A percentile compares a stretch with the other conserved stretches of the same genome.
These are phyloP conservation scores for Cryptosporidium bovis DNA, from an alignment of 169 alveolate genomes.

Conservation along the genomic window DNA sequence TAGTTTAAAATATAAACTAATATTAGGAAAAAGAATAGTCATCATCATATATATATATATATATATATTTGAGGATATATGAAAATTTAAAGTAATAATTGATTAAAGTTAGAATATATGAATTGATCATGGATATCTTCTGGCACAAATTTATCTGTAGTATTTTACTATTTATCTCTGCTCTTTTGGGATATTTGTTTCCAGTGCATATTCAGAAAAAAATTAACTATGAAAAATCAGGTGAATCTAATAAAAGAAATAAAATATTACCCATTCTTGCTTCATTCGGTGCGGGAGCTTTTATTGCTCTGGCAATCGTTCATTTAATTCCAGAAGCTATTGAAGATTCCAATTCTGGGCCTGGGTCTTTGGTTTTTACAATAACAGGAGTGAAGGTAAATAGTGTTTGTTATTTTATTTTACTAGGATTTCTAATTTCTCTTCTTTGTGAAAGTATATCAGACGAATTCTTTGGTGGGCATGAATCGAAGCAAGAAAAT, in stretches of 20 bases:
- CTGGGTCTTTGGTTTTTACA: conserved; percentile 7
- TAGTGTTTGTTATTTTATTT: conserved; percentile 59
- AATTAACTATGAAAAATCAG: not conserved
- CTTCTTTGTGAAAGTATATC: conserved; percentile 42
- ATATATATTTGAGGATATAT: too few relatives aligned
- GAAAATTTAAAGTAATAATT: too few relatives aligned
- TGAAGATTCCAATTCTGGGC: conserved; percentile 9
- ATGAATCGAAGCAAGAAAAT: not conserved
- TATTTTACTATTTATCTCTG: conserved; percentile 28
- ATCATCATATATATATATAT: too few relatives aligned
- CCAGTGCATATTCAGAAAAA: conserved; percentile 8
- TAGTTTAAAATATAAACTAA: too few relatives aligned
- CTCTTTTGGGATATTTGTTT: conserved; percentile 28
- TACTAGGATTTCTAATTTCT: conserved; percentile 43
- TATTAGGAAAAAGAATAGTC: too few relatives aligned
- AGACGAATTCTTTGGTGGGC: conserved; percentile 13
- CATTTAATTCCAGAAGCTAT: conserved; percentile 72
- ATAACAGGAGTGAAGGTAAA: conserved; percentile 28
- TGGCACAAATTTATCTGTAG: conserved; percentile 70
- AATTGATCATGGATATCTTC: conserved; percentile 24
- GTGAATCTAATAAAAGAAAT: not conserved
- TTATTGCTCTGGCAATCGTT: conserved; percentile 65
- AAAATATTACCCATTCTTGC: conserved; percentile 10
- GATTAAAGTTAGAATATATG: too few relatives aligned
- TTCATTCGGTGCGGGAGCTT: conserved; percentile 73